Base-by-base conservation (phyloP, 225 moss, liverwort and hornwort species). In the Antitrichia curtipendula region DNA sequence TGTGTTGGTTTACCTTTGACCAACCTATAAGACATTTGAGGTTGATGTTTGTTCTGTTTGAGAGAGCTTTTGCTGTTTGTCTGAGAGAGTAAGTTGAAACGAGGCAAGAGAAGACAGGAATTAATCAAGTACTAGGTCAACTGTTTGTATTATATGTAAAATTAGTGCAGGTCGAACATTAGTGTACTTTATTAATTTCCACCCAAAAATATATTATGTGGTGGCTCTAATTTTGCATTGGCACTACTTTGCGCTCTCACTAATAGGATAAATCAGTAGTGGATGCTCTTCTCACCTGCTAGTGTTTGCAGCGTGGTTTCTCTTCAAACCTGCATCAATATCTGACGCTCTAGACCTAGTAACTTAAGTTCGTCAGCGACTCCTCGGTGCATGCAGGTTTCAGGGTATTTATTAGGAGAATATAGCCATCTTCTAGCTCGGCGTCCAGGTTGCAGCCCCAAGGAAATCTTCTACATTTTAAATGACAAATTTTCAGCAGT, bases 351-450 rank as follows among this genome's bases (percentile, higher is more conserved):
- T 53, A 43, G 64, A 66, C 76, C 19, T 87, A 59, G 82, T 78
- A 63, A 40, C 71, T 82, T 73, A 59, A 86, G 64, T n/a, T 78
- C 31, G 59, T 74, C 40, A 58, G 41, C 31, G 56, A 47, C 75
- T 85, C 24, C 75, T 88, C 47, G 64, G 82, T 84, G 81, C 83
- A 70, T 88, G 83, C 96, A 98, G 98, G 98, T 96, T 89, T 92
- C 92, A 82, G 98, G 98, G 38, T 98, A 98, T 90, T 84, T 98
- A 84, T 91, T 98, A 86, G 98, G 98, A 91, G 98, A 98, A 82
- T 98, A 98, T 82, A 98, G 98, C 93, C 98, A 98, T 93, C 95
- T 98, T 81, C 91, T 98, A 84, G 97, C 97, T 59, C 92, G 95
- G 57, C 92, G 95, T 87, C 97, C 97, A 86, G 98, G 97, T 88